Conservation (phyloP, 1,139 yeast genomes). For the Fermentozyma sake region DNA sequence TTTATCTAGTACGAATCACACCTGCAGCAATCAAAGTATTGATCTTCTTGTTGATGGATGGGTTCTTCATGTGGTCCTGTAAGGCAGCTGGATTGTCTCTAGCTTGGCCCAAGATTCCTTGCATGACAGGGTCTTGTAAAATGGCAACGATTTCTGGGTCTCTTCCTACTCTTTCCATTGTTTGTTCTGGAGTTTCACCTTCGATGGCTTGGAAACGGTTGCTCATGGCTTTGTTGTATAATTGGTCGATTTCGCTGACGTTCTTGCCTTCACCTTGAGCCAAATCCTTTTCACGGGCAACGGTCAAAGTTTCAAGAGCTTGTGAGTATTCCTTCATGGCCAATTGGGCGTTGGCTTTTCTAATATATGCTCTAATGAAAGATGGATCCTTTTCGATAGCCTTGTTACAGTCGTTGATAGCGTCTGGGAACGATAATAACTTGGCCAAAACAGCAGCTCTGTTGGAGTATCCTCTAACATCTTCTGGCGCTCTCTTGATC, state of each 20-base stretch:
- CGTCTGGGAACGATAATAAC: slow-evolving; percentile 96
- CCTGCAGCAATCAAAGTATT: slow-evolving; percentile 94
- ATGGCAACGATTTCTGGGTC: slow-evolving; percentile 93
- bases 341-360: slow-evolving; percentile 93
- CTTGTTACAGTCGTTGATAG: slow-evolving; percentile 82
- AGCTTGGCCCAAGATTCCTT: slow-evolving; percentile 90
- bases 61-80: slow-evolving; percentile 97
- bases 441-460: slow-evolving; percentile 97
- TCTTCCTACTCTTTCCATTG: slow-evolving; percentile 82
- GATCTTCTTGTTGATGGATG: slow-evolving; percentile 85
- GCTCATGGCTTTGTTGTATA: slow-evolving; percentile 70
- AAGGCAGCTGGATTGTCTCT: slow-evolving; percentile 94
- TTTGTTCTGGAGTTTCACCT: slow-evolving; percentile 94
- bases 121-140: slow-evolving; percentile 96
- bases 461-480: slow-evolving; percentile 95
- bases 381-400: slow-evolving; percentile 87
- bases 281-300: slow-evolving; percentile 71
- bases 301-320: slow-evolving; percentile 76
- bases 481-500: slow-evolving; percentile 93
- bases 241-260: slow-evolving; percentile 73
- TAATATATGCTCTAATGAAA: slow-evolving; percentile 90
- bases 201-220: slow-evolving; percentile 78
- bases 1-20: slow-evolving; percentile 84
- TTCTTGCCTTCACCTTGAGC: slow-evolving; percentile 56
- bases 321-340: slow-evolving; percentile 84